phyloP scores from a whole-genome alignment of 2,329 filamentous ascomycete species.

The Beauveria australis region DNA sequence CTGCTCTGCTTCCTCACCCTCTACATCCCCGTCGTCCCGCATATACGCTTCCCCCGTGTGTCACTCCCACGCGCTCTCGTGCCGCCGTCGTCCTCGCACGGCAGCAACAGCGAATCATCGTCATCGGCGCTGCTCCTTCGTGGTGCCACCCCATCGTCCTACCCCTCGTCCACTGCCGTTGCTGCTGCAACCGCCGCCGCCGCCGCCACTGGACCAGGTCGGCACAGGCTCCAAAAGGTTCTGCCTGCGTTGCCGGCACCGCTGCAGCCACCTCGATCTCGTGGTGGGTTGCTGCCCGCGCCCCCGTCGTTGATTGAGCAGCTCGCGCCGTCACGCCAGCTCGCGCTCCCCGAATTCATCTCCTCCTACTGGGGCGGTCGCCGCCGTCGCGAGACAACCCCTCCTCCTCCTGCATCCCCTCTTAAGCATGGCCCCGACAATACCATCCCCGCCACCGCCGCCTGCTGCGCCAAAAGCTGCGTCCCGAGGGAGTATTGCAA shows the following conservation, averaged over 20 bases:
- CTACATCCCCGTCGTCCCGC: conserved; percentile 32
- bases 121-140: background rate
- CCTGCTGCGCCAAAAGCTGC: background rate
- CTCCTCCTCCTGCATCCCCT: background rate
- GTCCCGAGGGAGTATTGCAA: background rate
- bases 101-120: background rate
- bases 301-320: background rate
- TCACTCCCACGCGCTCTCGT: conserved; percentile 19
- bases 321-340: conserved; percentile 1
- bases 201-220: background rate
- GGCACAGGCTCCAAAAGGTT: background rate
- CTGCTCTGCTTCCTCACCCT: conserved; percentile 43
- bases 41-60: conserved; percentile 25
- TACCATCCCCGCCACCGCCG: background rate
- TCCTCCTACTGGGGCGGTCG: conserved; percentile 1
- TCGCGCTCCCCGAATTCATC: conserved; percentile 5
- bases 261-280: background rate
- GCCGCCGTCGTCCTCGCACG: conserved; percentile 3
- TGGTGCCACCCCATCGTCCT: background rate
- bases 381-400: background rate
- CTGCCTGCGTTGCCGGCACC: conserved; percentile 1
- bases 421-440: background rate
- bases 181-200: conserved; percentile 8
- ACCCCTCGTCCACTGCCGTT: background rate
- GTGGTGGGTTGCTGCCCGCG: background rate